Percentiles rank a stretch among this genome's conserved stretches.
Evolutionary conservation across 2,329 filamentous ascomycete genomes (phyloP).

Genomic region (Colletotrichum brevisporum): DNA sequence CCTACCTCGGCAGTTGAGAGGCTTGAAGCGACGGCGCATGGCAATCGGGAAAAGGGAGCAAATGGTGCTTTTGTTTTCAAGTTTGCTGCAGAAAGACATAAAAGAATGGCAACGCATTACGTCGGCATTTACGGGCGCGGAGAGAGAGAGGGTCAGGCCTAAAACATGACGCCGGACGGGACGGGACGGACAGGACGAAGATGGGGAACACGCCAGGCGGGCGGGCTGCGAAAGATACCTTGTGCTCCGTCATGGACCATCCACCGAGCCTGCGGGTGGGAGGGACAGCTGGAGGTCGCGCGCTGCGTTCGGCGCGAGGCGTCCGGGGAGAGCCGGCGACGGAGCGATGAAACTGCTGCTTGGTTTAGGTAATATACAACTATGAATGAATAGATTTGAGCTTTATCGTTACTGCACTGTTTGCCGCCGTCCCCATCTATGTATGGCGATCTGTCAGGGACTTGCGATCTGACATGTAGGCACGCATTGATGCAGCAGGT

Average conservation of each 20-base stretch:
- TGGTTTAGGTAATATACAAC: slow-evolving; percentile 37
- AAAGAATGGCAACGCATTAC: slow-evolving; percentile 15
- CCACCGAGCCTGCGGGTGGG: slow-evolving; percentile 23
- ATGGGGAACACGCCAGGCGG: slow-evolving; percentile 14
- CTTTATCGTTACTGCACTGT: neutral
- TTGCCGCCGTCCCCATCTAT: neutral
- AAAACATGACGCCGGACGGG: slow-evolving; percentile 7
- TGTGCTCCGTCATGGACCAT: slow-evolving; percentile 19
- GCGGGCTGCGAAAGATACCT: slow-evolving; percentile 22
- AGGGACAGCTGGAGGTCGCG: slow-evolving; percentile 6
- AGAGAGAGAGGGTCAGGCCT: neutral
- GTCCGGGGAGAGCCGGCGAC: slow-evolving; percentile 30
- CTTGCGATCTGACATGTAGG: neutral
- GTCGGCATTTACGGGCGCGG: neutral
- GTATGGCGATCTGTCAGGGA: too few species aligned
- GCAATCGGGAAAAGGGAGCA: slow-evolving; percentile 14
- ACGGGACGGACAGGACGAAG: neutral
- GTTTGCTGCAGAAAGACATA: slow-evolving; percentile 22
- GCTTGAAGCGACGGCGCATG: slow-evolving; percentile 8
- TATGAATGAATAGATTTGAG: slow-evolving; percentile 37
- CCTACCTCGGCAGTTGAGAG: slow-evolving; percentile 72
- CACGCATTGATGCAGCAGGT: neutral
- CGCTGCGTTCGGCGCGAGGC: slow-evolving; percentile 26
- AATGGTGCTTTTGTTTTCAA: neutral
- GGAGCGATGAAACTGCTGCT: slow-evolving; percentile 33